Evolutionary conservation across 1,284 basidiomycete genomes (phyloP).

Genomic region (Lentinula novae-zelandiae): DNA sequence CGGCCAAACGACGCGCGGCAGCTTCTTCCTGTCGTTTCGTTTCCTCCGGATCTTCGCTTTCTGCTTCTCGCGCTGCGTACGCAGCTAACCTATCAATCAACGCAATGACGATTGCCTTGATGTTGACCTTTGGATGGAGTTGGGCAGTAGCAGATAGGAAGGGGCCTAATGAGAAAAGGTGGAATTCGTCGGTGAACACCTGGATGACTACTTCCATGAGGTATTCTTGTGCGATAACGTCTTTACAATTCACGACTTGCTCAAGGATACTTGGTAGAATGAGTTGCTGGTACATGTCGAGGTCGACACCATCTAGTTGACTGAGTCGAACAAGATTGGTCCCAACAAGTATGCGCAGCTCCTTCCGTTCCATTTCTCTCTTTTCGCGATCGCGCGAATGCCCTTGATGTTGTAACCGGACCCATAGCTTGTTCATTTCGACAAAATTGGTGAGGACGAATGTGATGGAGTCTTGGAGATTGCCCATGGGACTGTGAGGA

Average conservation of each 20-base stretch:
- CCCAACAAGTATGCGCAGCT: constrained; percentile 90
- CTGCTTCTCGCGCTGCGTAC: constrained; percentile 91
- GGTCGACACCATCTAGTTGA: constrained; percentile 90
- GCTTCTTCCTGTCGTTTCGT: constrained; percentile 88
- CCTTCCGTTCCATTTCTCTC: constrained; percentile 89
- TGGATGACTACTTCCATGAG: constrained; percentile 98
- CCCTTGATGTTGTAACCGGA: constrained; percentile 92
- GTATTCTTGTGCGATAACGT: constrained; percentile 96
- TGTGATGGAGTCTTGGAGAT: constrained; percentile 88
- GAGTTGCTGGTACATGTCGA: constrained; percentile 80
- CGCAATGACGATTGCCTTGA: constrained; percentile 94
- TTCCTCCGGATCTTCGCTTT: constrained; percentile 91
- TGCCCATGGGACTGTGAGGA: constrained; percentile 68
- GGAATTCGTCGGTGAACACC: constrained; percentile 96
- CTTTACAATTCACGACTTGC: constrained; percentile 95
- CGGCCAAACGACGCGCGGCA: constrained; percentile 79
- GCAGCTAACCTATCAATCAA: constrained; percentile 93
- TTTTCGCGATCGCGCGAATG: constrained; percentile 94
- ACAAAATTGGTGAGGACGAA: constrained; percentile 97
- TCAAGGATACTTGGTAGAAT: constrained; percentile 91
- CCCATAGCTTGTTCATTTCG: constrained; percentile 99
- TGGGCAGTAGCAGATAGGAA: constrained; percentile 94
- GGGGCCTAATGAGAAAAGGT: constrained; percentile 86
- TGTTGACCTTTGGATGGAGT: constrained; percentile 93
- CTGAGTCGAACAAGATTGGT: constrained; percentile 92